A percentile compares a stretch with the other conserved stretches of the same genome.
phyloP scores from a whole-genome alignment of 352 stramenopile species.

The Globisporangium recalcitrans region DNA sequence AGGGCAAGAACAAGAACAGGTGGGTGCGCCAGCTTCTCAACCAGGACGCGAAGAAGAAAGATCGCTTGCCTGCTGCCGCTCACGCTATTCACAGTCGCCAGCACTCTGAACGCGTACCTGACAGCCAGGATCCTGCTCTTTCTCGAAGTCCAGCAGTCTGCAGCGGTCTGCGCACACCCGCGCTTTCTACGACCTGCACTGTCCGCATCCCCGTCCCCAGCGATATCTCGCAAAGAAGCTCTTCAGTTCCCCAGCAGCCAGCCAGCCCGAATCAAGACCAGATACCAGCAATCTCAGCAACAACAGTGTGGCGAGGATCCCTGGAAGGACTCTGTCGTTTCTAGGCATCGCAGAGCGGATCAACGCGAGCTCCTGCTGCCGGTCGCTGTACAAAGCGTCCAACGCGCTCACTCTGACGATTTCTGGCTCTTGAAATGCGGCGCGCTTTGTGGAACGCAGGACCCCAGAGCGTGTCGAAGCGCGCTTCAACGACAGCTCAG shows the following conservation, averaged over 20 bases:
- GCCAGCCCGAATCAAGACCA: not conserved
- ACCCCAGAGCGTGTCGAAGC: slow-evolving; percentile 19
- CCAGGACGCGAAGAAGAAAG: slow-evolving; percentile 8
- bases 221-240: slow-evolving; percentile 29
- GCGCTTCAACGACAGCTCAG: slow-evolving; percentile 23
- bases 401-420: slow-evolving; percentile 30
- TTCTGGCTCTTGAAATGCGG: not conserved
- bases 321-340: slow-evolving; percentile 23
- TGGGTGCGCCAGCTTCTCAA: slow-evolving; percentile 14
- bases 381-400: slow-evolving; percentile 23
- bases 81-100: slow-evolving; percentile 22
- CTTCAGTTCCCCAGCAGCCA: slow-evolving; percentile 1
- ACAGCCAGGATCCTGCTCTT: slow-evolving; percentile 36
- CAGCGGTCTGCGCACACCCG: slow-evolving; percentile 22
- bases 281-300: not conserved
- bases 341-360: slow-evolving; percentile 27
- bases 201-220: slow-evolving; percentile 29
- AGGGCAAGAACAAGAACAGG: slow-evolving; percentile 10
- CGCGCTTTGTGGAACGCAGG: slow-evolving; percentile 23
- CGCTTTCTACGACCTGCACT: slow-evolving; percentile 37
- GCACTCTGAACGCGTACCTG: slow-evolving; percentile 17
- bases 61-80: slow-evolving; percentile 8
- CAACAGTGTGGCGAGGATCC: slow-evolving; percentile 2
- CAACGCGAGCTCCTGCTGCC: slow-evolving; percentile 23
- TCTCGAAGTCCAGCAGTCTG: slow-evolving; percentile 27